These are phyloP conservation scores for Phoma sp. DNA, from an alignment of 2,329 filamentous ascomycete species.

Conservation along the genomic window DNA sequence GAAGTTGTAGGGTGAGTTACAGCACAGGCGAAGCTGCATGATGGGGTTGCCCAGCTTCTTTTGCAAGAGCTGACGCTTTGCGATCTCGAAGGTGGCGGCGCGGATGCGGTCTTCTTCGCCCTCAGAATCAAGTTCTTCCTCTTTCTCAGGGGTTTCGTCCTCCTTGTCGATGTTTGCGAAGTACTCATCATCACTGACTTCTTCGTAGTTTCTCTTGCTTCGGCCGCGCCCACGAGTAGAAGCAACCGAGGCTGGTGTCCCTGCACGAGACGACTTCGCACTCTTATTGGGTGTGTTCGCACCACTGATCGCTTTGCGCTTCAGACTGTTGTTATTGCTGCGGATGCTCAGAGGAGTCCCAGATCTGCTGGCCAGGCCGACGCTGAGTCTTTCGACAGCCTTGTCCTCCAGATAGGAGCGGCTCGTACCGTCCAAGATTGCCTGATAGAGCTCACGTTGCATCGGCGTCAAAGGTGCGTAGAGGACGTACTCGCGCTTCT, in stretches of 20 bases:
- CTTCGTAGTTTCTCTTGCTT: slow-evolving; percentile 66
- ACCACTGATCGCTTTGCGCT: slow-evolving; percentile 61
- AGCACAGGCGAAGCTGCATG: slow-evolving; percentile 88
- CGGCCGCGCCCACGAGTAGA: slow-evolving; percentile 60
- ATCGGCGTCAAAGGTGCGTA: slow-evolving; percentile 91
- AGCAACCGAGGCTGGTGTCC: slow-evolving; percentile 68
- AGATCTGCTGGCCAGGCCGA: slow-evolving; percentile 47
- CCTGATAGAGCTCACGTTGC: slow-evolving; percentile 88
- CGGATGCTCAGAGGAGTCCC: slow-evolving; percentile 56
- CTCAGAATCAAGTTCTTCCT: slow-evolving; percentile 51
- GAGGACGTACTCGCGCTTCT: slow-evolving; percentile 94
- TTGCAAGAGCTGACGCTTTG: slow-evolving; percentile 83
- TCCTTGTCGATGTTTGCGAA: slow-evolving; percentile 75
- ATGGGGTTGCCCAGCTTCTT: slow-evolving; percentile 95
- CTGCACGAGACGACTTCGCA: slow-evolving; percentile 73
- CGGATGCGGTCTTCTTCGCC: slow-evolving; percentile 68
- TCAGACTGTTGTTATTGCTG: slow-evolving; percentile 56
- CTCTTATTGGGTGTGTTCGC: slow-evolving; percentile 68
- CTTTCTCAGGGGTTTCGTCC: slow-evolving; percentile 50
- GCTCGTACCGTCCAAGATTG: slow-evolving; percentile 66
- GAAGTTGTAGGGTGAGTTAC: slow-evolving; percentile 95
- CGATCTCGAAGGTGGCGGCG: slow-evolving; percentile 73
- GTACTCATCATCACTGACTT: slow-evolving; percentile 83
- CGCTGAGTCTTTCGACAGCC: slow-evolving; percentile 68
- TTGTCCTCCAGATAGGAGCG: slow-evolving; percentile 73